Percentiles rank a stretch among this genome's conserved stretches.
phyloP scores from a whole-genome alignment of 1,139 yeast species.

The Tardiomyces digboiensis region DNA sequence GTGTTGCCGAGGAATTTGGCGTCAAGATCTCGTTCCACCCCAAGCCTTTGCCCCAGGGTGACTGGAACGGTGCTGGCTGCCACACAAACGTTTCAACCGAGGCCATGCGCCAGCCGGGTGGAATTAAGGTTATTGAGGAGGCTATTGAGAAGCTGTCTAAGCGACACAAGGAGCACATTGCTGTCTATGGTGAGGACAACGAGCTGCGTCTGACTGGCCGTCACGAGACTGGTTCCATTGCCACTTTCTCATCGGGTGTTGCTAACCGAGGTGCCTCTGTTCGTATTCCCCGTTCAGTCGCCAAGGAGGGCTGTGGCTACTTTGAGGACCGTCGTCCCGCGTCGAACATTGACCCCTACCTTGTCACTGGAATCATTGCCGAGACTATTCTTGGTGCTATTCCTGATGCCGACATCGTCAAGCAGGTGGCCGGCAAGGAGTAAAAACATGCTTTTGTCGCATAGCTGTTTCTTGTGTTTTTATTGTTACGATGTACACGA shows the following conservation, averaged over 20 bases:
- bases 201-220: constrained; percentile 94
- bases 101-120: constrained; percentile 89
- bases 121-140: constrained; percentile 86
- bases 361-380: constrained; percentile 96
- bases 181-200: constrained; percentile 91
- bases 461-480: background rate
- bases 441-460: background rate
- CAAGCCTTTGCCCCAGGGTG: constrained; percentile 88
- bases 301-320: constrained; percentile 96
- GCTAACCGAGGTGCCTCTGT: constrained; percentile 99
- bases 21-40: constrained; percentile 99
- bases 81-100: constrained; percentile 97
- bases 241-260: constrained; percentile 89
- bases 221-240: constrained; percentile 96
- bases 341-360: constrained; percentile 97
- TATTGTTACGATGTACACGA: background rate
- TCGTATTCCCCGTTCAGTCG: constrained; percentile 98
- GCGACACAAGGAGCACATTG: constrained; percentile 96
- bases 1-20: constrained; percentile 98
- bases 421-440: constrained; percentile 1
- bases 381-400: constrained; percentile 96
- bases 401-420: constrained; percentile 84
- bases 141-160: constrained; percentile 91
- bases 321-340: constrained; percentile 99
- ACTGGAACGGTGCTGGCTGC: constrained; percentile 99